Conservation (phyloP, 106 monocot genomes). For the Allium cepa region DNA sequence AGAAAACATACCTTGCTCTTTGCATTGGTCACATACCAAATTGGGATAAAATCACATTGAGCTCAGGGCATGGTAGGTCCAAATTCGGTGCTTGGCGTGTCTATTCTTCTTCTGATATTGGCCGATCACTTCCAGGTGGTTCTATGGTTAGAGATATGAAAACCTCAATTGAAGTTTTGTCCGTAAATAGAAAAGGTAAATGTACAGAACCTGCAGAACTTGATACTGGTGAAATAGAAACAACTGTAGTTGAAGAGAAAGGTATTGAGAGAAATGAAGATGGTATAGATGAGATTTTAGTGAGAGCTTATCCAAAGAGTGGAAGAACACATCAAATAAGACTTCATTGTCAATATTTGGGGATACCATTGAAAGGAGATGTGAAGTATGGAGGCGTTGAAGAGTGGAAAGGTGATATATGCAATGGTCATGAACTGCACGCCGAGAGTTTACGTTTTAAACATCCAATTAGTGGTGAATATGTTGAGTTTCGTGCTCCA, state of each 20-base stretch:
- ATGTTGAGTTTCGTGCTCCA: conserved; percentile 35
- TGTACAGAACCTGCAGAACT: conserved; percentile 14
- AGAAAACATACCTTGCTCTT: conserved; percentile 74
- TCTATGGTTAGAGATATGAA: conserved; percentile 65
- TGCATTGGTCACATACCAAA: conserved; percentile 33
- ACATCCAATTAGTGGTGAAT: conserved; percentile 57
- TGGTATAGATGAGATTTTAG: conserved; percentile 26
- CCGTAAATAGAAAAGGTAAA: conserved; percentile 25
- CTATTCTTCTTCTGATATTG: conserved; percentile 50
- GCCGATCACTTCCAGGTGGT: conserved; percentile 60
- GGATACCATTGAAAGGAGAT: conserved; percentile 74
- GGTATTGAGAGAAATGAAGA: neutral
- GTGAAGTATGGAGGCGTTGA: conserved; percentile 81
- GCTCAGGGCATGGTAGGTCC: conserved; percentile 84
- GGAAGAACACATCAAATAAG: conserved; percentile 94
- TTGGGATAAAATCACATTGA: conserved; percentile 45
- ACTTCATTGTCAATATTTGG: conserved; percentile 82
- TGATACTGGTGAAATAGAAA: conserved; percentile 14
- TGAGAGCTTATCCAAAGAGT: conserved; percentile 75
- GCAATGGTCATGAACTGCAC: conserved; percentile 61
- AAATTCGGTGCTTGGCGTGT: conserved; percentile 85
- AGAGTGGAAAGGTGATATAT: conserved; percentile 49
- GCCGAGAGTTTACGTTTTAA: conserved; percentile 67
- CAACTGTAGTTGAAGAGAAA: conserved; percentile 20
- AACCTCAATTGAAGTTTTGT: conserved; percentile 53